phyloP scores from a whole-genome alignment of 176 grass and related monocot genomes.

The Bothriochloa decipiens region DNA sequence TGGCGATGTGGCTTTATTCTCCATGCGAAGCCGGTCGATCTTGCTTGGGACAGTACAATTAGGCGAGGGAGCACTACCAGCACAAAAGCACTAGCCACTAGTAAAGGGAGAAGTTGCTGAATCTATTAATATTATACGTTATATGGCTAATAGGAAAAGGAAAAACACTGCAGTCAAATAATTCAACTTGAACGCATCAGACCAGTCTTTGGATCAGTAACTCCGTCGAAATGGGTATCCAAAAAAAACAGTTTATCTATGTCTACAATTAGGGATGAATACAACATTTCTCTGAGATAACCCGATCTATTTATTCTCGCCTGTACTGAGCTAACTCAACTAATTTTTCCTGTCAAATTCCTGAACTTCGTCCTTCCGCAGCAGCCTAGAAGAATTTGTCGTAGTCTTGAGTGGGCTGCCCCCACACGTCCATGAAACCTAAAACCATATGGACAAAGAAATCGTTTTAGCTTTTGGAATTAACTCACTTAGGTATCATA shows the following conservation, averaged over 20 bases:
- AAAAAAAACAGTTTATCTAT: constrained; percentile 26
- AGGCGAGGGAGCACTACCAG: too few relatives aligned
- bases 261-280: constrained; percentile 13
- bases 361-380: too few relatives aligned
- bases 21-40: too few relatives aligned
- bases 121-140: too few relatives aligned
- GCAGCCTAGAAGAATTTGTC: constrained; percentile 62
- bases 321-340: constrained; percentile 43
- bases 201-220: constrained; percentile 25
- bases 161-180: background rate
- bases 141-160: too few relatives aligned
- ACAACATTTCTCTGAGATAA: constrained; percentile 22
- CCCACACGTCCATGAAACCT: constrained; percentile 75
- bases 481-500: background rate
- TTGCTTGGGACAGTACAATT: too few relatives aligned
- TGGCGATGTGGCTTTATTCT: too few relatives aligned
- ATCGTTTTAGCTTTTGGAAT: background rate
- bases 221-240: constrained; percentile 22
- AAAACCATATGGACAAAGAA: constrained; percentile 20
- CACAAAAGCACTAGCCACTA: too few relatives aligned
- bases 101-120: too few relatives aligned
- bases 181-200: constrained; percentile 24
- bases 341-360: constrained; percentile 20
- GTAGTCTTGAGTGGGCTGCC: constrained; percentile 59
- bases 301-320: constrained; percentile 46